These are phyloP conservation scores for Penicillium bialowiezense DNA, from an alignment of 495 filamentous ascomycete genomes.

Conservation along the genomic window DNA sequence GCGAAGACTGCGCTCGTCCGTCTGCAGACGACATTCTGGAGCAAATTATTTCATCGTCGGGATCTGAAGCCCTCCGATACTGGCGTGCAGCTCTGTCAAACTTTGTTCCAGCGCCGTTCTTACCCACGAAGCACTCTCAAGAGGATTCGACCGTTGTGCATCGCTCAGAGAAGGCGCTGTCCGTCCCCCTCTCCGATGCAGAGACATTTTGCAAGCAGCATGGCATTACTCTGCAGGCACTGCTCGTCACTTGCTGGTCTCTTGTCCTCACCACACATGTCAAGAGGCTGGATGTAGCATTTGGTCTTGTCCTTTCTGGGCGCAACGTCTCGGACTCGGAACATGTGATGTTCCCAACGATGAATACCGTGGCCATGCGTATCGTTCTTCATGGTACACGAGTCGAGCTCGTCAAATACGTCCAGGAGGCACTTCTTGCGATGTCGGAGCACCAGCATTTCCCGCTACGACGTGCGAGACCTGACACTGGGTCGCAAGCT, in stretches of 20 bases:
- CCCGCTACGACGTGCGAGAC: slow-evolving; percentile 35
- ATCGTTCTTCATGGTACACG: slow-evolving; percentile 37
- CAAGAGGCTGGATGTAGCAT: slow-evolving; percentile 63
- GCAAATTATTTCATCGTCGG: slow-evolving; percentile 23
- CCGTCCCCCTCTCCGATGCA: slow-evolving; percentile 27
- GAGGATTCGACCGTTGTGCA: slow-evolving; percentile 26
- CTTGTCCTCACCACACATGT: slow-evolving; percentile 61
- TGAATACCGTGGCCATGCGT: slow-evolving; percentile 78
- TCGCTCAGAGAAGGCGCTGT: slow-evolving; percentile 30
- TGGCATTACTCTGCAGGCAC: slow-evolving; percentile 69
- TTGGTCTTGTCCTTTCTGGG: slow-evolving; percentile 73
- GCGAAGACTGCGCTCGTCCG: slow-evolving; percentile 18
- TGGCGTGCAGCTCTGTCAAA: slow-evolving; percentile 37
- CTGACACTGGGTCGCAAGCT: slow-evolving; percentile 19
- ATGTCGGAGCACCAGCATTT: slow-evolving; percentile 53
- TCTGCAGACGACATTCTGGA: slow-evolving; percentile 29
- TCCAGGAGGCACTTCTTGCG: slow-evolving; percentile 65
- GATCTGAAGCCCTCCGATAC: slow-evolving; percentile 27
- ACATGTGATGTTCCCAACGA: slow-evolving; percentile 73
- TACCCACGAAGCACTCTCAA: slow-evolving; percentile 12
- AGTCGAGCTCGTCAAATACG: slow-evolving; percentile 36
- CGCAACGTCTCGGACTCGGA: slow-evolving; percentile 66
- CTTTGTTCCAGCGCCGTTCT: slow-evolving; percentile 23
- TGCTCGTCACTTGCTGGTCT: slow-evolving; percentile 67
- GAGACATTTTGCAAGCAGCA: slow-evolving; percentile 52